Evolutionary conservation across 139 green algal genomes (phyloP).

Genomic region (Tetradesmus obliquus): DNA sequence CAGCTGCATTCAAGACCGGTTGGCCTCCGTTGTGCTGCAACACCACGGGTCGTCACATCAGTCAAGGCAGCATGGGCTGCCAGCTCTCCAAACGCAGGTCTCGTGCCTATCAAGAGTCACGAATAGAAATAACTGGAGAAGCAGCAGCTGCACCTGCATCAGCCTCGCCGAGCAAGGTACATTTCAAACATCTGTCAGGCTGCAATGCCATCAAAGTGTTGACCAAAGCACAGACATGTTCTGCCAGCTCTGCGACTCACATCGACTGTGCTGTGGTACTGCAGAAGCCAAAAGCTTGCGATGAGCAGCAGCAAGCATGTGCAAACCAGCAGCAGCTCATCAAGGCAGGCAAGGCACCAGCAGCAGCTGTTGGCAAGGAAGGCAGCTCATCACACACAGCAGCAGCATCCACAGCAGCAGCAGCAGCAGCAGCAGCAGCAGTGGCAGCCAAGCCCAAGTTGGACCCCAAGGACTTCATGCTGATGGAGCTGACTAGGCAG

Average conservation of each 20-base stretch:
- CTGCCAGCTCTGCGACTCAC: neutral
- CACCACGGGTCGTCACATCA: neutral
- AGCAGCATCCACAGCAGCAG: constrained; percentile 49
- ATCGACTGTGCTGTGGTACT: neutral
- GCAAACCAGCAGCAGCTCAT: constrained; percentile 11
- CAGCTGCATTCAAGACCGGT: too few relatives aligned
- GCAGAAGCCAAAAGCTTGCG: neutral
- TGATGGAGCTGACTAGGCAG: constrained; percentile 38
- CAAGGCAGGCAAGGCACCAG: neutral
- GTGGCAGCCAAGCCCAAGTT: constrained; percentile 41
- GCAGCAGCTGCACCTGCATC: too few relatives aligned
- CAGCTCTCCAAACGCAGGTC: neutral
- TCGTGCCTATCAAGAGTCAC: neutral
- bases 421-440: constrained; percentile 51
- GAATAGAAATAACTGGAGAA: neutral
- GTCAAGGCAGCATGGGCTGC: neutral
- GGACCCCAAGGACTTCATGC: constrained; percentile 60
- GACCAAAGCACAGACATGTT: neutral
- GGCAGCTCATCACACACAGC: constrained; percentile 62
- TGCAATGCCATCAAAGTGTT: neutral
- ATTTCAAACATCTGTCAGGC: neutral
- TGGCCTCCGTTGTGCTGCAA: too few relatives aligned
- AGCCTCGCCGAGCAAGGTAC: neutral
- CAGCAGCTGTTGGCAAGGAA: constrained; percentile 53
- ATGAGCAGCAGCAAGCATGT: neutral